Base-by-base conservation (phyloP, 257 asterid genomes). In the Jacaranda mimosifolia region DNA sequence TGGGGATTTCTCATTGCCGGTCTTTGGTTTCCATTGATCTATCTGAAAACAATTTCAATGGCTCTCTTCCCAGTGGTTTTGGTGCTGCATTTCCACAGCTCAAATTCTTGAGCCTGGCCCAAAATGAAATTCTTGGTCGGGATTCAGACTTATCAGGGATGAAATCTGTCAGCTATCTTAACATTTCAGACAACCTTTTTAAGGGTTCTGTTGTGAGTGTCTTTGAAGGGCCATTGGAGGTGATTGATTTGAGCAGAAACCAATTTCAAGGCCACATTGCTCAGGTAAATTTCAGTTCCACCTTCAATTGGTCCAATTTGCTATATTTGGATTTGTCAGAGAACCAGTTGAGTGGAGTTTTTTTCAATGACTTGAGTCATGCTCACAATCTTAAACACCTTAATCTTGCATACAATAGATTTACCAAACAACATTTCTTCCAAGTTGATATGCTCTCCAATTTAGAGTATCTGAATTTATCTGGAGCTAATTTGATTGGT, bases 161-260 rank as follows among this genome's bases (percentile, higher is more conserved):
- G 91, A 82, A 53, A 35, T 78, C 77, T 10, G 64, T 92, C 4
- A 83, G 69, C 7, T 72, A 87, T 84, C 90, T 95, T 17, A 95
- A 95, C 48, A 75, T 95, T 80, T 95, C 99, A 2, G 95, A 93
- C 32, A 95, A 95, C 73, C 39, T 67, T 75, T 95, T 91, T 35
- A 76, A 85, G 79, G 98, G 99, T 73, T 84, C 97, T 74, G 97
- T 87, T 81, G 82, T 86, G 51, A 89, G 86, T 39, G 71, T 91
- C 48, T 86, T 93, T 83, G 83, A 66, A 72, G 91, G 93, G 63
- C 87, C 89, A 10, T 75, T 93, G 79, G 86, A 89, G 86, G 96
- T 91, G 86, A 43, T 95, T 82, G 99, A 95, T 87, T 79, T 95
- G 90, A 93, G 98, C 88, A 89, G 87, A 71, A 95, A 95, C 84